Conservation (phyloP, 2,329 filamentous ascomycete species). For the Exophiala aquamarina region DNA sequence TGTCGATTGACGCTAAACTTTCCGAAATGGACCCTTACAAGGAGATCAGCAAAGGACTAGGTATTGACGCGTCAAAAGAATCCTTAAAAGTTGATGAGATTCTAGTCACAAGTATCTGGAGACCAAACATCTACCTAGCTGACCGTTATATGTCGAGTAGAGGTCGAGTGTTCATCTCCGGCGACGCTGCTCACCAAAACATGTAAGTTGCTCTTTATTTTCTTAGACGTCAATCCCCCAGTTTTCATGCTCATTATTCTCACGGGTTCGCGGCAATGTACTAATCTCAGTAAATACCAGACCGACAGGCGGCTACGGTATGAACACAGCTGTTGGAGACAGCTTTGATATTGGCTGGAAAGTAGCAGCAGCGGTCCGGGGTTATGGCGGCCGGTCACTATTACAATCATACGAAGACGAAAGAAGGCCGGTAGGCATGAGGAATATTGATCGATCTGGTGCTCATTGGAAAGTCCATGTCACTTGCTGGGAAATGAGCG, state of each 20-base stretch:
- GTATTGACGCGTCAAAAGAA: slow-evolving; percentile 9
- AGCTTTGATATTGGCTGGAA: slow-evolving; percentile 39
- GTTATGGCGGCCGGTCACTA: slow-evolving; percentile 28
- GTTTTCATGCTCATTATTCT: too few species aligned
- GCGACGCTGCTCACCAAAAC: slow-evolving; percentile 37
- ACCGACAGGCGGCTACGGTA: slow-evolving; percentile 39
- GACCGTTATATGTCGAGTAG: slow-evolving; percentile 24
- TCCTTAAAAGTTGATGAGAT: slow-evolving; percentile 36
- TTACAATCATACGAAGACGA: slow-evolving; percentile 33
- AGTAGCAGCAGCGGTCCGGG: slow-evolving; percentile 31
- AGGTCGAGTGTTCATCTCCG: slow-evolving; percentile 32
- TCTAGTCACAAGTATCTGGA: slow-evolving; percentile 32
- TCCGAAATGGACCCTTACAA: slow-evolving; percentile 11
- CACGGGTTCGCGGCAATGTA: too few species aligned
- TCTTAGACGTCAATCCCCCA: too few species aligned
- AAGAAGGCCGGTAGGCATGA: slow-evolving; percentile 30
- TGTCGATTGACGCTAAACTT: neutral
- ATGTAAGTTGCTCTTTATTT: slow-evolving; percentile 7
- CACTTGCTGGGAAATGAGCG: slow-evolving; percentile 5
- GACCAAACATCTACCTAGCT: slow-evolving; percentile 33
- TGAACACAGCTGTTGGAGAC: slow-evolving; percentile 40
- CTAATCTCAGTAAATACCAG: too few species aligned
- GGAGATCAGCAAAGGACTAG: slow-evolving; percentile 19
- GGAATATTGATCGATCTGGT: slow-evolving; percentile 30
- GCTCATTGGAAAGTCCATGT: slow-evolving; percentile 12